A percentile compares a stretch with the other conserved stretches of the same genome.
Conservation (phyloP, 441 rosid genomes). For the Erodium texanum region DNA sequence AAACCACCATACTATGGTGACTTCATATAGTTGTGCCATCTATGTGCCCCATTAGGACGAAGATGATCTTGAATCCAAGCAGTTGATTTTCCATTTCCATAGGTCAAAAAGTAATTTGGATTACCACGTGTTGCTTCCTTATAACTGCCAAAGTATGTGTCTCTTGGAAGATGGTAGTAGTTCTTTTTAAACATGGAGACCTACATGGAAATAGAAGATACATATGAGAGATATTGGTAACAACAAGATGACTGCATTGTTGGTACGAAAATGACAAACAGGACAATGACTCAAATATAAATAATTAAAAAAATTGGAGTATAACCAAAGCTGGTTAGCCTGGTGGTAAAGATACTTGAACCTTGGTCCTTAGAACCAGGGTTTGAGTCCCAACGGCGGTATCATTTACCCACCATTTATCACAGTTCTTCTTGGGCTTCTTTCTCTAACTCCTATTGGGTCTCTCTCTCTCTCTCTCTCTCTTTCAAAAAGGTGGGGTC, state of each 20-base stretch:
- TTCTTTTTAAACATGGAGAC: conserved; percentile 91
- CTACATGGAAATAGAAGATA: conserved; percentile 28
- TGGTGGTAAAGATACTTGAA: no score
- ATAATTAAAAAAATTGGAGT: neutral
- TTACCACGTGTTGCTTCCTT: conserved; percentile 76
- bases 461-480: no score
- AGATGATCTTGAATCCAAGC: conserved; percentile 56
- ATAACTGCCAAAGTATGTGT: conserved; percentile 75
- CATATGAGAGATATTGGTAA: neutral
- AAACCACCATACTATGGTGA: conserved; percentile 30
- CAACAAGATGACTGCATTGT: neutral
- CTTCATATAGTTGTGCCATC: conserved; percentile 63
- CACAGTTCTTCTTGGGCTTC: no score
- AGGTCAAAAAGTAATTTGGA: conserved; percentile 74
- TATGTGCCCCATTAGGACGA: conserved; percentile 53
- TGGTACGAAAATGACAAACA: neutral
- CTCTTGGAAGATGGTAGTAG: conserved; percentile 74
- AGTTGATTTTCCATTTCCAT: conserved; percentile 32
- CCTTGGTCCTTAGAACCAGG: no score
- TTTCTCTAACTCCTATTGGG: no score
- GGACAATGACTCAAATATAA: neutral
- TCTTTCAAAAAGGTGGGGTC: no score
- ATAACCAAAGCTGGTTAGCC: no score
- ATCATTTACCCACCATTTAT: no score
- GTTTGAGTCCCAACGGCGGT: no score